A percentile compares a stretch with the other conserved stretches of the same genome.
phyloP scores from a whole-genome alignment of 345 rosid genomes.

The Chamaenerion angustifolium region DNA sequence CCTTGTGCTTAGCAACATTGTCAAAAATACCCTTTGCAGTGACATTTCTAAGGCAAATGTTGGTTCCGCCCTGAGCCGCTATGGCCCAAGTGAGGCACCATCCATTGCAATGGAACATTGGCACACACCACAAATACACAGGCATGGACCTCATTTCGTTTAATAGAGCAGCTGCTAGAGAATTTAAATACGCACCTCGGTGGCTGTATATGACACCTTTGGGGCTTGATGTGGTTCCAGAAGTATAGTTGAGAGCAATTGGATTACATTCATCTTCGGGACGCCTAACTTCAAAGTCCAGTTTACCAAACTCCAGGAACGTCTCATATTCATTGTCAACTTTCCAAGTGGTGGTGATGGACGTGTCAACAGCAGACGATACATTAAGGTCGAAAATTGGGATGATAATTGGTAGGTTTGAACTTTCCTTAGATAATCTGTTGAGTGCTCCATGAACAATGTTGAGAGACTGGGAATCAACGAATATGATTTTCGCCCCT shows the following conservation, averaged over 20 bases:
- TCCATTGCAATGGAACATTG: constrained; percentile 66
- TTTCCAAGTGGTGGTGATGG: constrained; percentile 2
- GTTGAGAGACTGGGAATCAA: constrained; percentile 31
- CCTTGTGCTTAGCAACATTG: constrained; percentile 21
- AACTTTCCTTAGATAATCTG: constrained; percentile 19
- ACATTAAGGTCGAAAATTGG: constrained; percentile 18
- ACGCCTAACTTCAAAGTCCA: constrained; percentile 25
- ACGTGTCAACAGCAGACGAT: background rate
- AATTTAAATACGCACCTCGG: constrained; percentile 50
- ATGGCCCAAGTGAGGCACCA: constrained; percentile 53
- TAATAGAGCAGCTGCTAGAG: constrained; percentile 35
- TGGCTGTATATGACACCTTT: constrained; percentile 53
- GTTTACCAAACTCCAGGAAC: constrained; percentile 27
- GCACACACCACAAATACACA: constrained; percentile 44
- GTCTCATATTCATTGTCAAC: constrained; percentile 25
- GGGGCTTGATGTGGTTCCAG: constrained; percentile 52
- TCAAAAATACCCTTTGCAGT: constrained; percentile 24
- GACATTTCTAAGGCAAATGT: constrained; percentile 35
- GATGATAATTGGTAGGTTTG: constrained; percentile 29
- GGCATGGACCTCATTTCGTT: constrained; percentile 35
- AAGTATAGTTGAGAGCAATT: constrained; percentile 44
- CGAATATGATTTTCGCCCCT: constrained; percentile 36
- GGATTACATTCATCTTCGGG: constrained; percentile 45
- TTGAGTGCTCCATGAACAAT: constrained; percentile 34
- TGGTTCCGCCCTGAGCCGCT: constrained; percentile 55